Conservation (phyloP, 2,329 filamentous ascomycete species). For the Aspergillus ustus region DNA sequence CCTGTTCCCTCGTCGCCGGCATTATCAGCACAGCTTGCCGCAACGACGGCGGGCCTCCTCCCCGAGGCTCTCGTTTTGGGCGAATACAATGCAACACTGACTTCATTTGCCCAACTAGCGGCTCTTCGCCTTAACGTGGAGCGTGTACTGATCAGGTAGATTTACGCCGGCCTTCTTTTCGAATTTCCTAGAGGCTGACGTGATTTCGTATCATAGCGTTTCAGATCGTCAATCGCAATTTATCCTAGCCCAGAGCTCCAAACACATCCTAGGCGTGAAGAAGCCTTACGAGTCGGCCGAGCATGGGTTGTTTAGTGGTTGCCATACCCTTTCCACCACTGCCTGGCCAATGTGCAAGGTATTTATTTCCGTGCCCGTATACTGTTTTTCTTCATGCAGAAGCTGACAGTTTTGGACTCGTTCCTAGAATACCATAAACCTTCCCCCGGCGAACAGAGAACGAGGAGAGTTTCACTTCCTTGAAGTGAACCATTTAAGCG, state of each 20-base stretch:
- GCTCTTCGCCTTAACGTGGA: slow-evolving; percentile 41
- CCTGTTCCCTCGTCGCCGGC: slow-evolving; percentile 18
- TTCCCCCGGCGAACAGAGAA: slow-evolving; percentile 33
- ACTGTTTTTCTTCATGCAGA: background rate
- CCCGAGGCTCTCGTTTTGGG: slow-evolving; percentile 35
- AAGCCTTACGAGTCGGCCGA: slow-evolving; percentile 36
- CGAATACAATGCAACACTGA: slow-evolving; percentile 40
- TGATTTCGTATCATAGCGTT: slow-evolving; percentile 32
- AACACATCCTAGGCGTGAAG: slow-evolving; percentile 41
- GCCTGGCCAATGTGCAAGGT: slow-evolving; percentile 42
- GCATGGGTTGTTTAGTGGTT: slow-evolving; percentile 37
- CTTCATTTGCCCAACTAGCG: slow-evolving; percentile 42
- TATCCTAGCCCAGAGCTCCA: slow-evolving; percentile 57
- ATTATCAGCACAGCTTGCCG: slow-evolving; percentile 17
- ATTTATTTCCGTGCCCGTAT: slow-evolving; percentile 17
- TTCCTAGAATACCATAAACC: slow-evolving; percentile 40
- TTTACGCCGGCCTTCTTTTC: background rate
- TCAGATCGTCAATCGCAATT: slow-evolving; percentile 56
- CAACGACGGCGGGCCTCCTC: slow-evolving; percentile 20
- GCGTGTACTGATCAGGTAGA: slow-evolving; percentile 44
- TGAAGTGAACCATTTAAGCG: slow-evolving; percentile 45
- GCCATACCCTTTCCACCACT: slow-evolving; percentile 38
- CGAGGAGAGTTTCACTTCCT: slow-evolving; percentile 33
- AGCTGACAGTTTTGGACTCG: slow-evolving; percentile 6
- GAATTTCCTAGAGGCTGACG: background rate